These are phyloP conservation scores for Diaporthe australafricana DNA, from an alignment of 2,329 filamentous ascomycete species.

Conservation along the genomic window DNA sequence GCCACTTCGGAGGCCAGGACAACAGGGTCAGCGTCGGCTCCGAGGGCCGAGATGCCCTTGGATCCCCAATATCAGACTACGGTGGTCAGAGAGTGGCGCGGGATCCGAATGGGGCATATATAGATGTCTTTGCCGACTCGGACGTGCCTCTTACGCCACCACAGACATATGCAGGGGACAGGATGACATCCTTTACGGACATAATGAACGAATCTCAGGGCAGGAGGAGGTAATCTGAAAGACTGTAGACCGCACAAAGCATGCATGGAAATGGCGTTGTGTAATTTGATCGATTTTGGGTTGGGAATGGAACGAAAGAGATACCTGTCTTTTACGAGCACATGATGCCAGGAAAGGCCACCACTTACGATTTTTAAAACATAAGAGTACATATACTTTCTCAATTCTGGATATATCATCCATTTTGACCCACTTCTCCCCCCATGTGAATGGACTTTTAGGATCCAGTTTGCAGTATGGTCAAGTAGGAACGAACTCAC, in stretches of 20 bases:
- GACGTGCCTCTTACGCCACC: conserved; percentile 50
- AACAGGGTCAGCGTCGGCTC: conserved; percentile 36
- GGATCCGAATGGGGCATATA: conserved; percentile 61
- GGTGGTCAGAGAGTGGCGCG: conserved; percentile 50
- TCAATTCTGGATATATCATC: not conserved
- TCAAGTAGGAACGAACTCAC: too few relatives aligned
- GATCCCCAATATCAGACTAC: conserved; percentile 38
- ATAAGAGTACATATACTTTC: conserved; percentile 22
- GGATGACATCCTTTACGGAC: conserved; percentile 63
- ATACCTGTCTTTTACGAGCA: conserved; percentile 29
- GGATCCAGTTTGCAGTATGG: not conserved
- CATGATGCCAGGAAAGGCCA: conserved; percentile 10
- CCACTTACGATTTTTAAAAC: conserved; percentile 22
- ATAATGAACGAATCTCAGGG: conserved; percentile 61
- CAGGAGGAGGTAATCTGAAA: conserved; percentile 15
- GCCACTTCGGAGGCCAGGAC: conserved; percentile 37
- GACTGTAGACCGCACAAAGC: conserved; percentile 4
- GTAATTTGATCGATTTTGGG: not conserved
- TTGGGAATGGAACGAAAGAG: conserved; percentile 9
- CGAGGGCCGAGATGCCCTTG: conserved; percentile 17
- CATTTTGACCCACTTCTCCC: not conserved
- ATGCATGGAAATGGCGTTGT: conserved; percentile 28
- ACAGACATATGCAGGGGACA: conserved; percentile 34
- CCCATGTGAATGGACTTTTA: not conserved
- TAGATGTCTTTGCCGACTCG: conserved; percentile 65